Percentiles rank a stretch among this genome's conserved stretches.
These are phyloP conservation scores for Pseudophaeomoniella oleicola DNA, from an alignment of 2,329 filamentous ascomycete genomes.

Conservation along the genomic window DNA sequence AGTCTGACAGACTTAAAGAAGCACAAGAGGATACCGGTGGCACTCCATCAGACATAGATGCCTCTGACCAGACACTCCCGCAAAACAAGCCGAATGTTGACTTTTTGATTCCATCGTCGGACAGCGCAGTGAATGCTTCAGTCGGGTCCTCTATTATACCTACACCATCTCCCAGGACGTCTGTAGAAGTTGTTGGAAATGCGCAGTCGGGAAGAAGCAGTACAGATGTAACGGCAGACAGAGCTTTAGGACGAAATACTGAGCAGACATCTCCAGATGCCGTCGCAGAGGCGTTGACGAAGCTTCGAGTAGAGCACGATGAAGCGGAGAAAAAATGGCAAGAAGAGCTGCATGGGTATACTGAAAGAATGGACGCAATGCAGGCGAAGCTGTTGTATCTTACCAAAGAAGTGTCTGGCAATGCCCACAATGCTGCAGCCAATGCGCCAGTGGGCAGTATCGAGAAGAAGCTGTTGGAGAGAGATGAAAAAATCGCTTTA, in stretches of 20 bases:
- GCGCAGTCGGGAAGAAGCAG: conserved; percentile 3
- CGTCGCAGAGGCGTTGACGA: conserved; percentile 30
- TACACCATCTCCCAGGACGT: conserved; percentile 16
- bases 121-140: conserved; percentile 7
- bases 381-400: conserved; percentile 85
- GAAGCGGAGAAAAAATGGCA: conserved; percentile 47
- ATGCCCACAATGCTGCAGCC: conserved; percentile 55
- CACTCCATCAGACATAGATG: background rate
- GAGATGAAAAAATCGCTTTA: conserved; percentile 77
- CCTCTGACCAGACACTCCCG: background rate
- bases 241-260: conserved; percentile 3
- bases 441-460: conserved; percentile 47
- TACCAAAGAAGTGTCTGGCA: conserved; percentile 61
- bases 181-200: conserved; percentile 2
- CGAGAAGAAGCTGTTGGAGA: conserved; percentile 73
- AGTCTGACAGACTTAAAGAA: conserved; percentile 4
- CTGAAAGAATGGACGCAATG: conserved; percentile 82
- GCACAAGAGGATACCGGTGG: background rate
- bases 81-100: background rate
- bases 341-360: conserved; percentile 68
- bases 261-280: conserved; percentile 12
- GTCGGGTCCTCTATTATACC: conserved; percentile 6
- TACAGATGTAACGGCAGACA: background rate
- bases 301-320: conserved; percentile 35
- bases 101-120: conserved; percentile 14